Evolutionary conservation across 75 land plant genomes (phyloP).

Genomic region (Sequoiadendron giganteum): DNA sequence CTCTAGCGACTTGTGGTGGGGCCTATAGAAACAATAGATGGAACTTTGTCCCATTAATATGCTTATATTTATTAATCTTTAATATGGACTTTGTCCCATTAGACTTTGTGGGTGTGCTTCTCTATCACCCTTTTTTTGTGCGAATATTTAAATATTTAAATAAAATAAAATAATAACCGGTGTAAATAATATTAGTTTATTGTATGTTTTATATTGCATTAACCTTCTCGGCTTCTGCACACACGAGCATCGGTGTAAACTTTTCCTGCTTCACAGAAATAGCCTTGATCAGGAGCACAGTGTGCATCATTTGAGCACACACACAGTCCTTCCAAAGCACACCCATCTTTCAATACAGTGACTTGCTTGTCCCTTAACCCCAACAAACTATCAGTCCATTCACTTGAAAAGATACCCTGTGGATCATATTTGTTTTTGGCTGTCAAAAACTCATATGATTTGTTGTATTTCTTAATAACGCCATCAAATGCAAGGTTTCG

Average conservation of each 20-base stretch:
- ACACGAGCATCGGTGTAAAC: constrained; percentile 65
- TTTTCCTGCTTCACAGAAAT: constrained; percentile 58
- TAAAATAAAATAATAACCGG: no score
- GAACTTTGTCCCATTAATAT: no score
- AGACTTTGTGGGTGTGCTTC: no score
- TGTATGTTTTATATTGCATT: neutral
- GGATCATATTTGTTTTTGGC: constrained; percentile 65
- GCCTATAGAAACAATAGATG: no score
- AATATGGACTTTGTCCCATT: no score
- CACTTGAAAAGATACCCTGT: constrained; percentile 64
- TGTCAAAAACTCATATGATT: constrained; percentile 34
- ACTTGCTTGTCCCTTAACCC: constrained; percentile 25
- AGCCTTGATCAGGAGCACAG: constrained; percentile 61
- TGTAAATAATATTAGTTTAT: no score
- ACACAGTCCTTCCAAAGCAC: constrained; percentile 85
- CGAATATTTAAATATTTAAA: no score
- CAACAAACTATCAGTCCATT: constrained; percentile 67
- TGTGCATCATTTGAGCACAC: constrained; percentile 67
- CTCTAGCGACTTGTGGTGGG: no score
- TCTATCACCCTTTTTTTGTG: no score
- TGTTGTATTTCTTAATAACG: constrained; percentile 43
- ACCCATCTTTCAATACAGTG: constrained; percentile 35
- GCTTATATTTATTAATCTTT: no score
- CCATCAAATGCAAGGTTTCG: constrained; percentile 57
- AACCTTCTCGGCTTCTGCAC: constrained; percentile 21